Evolutionary conservation across 176 grass and related monocot species (phyloP).

Genomic region (Carex scoparia): DNA sequence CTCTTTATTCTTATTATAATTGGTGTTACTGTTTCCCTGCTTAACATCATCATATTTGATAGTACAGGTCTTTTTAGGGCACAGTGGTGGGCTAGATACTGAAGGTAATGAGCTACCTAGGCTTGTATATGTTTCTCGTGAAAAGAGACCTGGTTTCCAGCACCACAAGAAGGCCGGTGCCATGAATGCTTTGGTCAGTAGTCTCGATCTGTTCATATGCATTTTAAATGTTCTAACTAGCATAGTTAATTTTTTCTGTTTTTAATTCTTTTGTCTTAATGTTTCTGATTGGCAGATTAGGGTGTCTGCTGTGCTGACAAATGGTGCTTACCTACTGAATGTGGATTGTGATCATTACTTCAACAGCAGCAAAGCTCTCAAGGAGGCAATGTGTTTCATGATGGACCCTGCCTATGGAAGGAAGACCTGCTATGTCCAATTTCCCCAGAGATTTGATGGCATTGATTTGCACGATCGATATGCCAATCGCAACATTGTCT

Average conservation of each 20-base stretch:
- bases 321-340: constrained; percentile 91
- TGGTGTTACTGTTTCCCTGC: constrained; percentile 17
- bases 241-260: background rate
- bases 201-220: constrained; percentile 14
- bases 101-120: constrained; percentile 93
- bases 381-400: constrained; percentile 97
- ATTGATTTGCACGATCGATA: constrained; percentile 92
- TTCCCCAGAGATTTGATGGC: constrained; percentile 94
- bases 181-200: constrained; percentile 89
- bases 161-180: constrained; percentile 98
- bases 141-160: constrained; percentile 91
- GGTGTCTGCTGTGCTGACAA: constrained; percentile 95
- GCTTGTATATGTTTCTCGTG: constrained; percentile 96
- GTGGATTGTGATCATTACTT: constrained; percentile 99
- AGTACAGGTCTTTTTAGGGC: constrained; percentile 86
- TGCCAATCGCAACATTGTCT: constrained; percentile 95
- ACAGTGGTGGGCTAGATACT: constrained; percentile 90
- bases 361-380: constrained; percentile 97
- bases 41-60: constrained; percentile 26
- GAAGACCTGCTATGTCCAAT: constrained; percentile 93
- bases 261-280: constrained; percentile 9
- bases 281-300: constrained; percentile 46
- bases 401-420: constrained; percentile 78
- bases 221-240: background rate
- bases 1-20: constrained; percentile 1